phyloP scores from a whole-genome alignment of 495 filamentous ascomycete species.

The Mytilinidion resinicola region DNA sequence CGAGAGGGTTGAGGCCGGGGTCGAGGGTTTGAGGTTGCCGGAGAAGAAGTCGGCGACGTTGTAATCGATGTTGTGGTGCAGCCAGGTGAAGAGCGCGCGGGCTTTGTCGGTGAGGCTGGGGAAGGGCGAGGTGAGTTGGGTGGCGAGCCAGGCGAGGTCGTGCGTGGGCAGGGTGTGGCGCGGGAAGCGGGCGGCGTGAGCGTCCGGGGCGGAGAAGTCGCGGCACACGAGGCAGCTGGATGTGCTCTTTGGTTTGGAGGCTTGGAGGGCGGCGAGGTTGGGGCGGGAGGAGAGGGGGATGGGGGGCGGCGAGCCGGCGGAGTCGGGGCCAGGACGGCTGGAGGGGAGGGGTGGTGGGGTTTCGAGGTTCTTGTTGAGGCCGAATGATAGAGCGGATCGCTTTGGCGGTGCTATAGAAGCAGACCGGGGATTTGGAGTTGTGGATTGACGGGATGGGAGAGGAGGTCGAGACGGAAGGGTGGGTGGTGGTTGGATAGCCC shows the following conservation, averaged over 20 bases:
- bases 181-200: constrained; percentile 70
- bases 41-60: constrained; percentile 72
- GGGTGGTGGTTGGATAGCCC: constrained; percentile 1
- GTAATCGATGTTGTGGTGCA: constrained; percentile 89
- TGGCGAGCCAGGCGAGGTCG: constrained; percentile 65
- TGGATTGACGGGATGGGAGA: constrained; percentile 10
- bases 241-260: constrained; percentile 47
- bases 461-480: constrained; percentile 20
- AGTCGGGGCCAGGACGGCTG: constrained; percentile 13
- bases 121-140: constrained; percentile 72
- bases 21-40: constrained; percentile 57
- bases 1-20: constrained; percentile 59
- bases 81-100: constrained; percentile 86
- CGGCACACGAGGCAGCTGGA: constrained; percentile 66
- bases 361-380: constrained; percentile 34
- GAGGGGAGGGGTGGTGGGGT: constrained; percentile 30
- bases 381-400: constrained; percentile 35
- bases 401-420: constrained; percentile 4
- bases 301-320: constrained; percentile 42
- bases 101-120: constrained; percentile 81
- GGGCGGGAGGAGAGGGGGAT: constrained; percentile 53
- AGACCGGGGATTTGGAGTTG: neutral
- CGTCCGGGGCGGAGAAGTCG: constrained; percentile 78
- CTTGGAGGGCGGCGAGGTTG: constrained; percentile 49
- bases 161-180: constrained; percentile 57